These are phyloP conservation scores for Debaryomyces udenii DNA, from an alignment of 1,139 yeast species.

Conservation along the genomic window DNA sequence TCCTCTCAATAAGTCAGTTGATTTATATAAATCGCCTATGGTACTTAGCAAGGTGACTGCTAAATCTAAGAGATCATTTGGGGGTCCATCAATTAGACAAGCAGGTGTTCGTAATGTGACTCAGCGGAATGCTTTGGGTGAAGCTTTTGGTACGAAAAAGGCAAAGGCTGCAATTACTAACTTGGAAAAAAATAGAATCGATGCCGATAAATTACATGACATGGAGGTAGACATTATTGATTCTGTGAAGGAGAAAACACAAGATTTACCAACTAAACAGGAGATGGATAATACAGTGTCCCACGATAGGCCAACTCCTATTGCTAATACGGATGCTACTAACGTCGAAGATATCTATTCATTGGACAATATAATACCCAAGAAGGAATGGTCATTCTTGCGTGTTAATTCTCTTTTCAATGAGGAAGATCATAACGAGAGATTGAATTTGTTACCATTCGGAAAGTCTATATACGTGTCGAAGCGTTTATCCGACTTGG, in stretches of 20 bases:
- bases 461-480: conserved; percentile 57
- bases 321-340: conserved; percentile 73
- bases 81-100: conserved; percentile 66
- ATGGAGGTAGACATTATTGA: conserved; percentile 83
- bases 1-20: conserved; percentile 58
- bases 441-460: conserved; percentile 64
- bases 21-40: conserved; percentile 63
- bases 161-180: conserved; percentile 90
- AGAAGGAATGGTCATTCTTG: conserved; percentile 62
- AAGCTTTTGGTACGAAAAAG: conserved; percentile 95
- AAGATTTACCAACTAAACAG: conserved; percentile 68
- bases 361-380: conserved; percentile 67
- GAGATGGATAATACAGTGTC: conserved; percentile 57
- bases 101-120: conserved; percentile 53
- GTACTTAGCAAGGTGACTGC: conserved; percentile 59
- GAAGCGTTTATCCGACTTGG: conserved; percentile 48
- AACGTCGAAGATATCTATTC: conserved; percentile 84
- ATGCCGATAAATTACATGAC: conserved; percentile 74
- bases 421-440: conserved; percentile 51
- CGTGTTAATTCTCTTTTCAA: conserved; percentile 59
- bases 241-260: conserved; percentile 71
- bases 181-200: conserved; percentile 81
- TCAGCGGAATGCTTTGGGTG: conserved; percentile 85
- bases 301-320: conserved; percentile 81
- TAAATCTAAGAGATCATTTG: conserved; percentile 50